These are phyloP conservation scores for Emericellopsis terricola DNA, from an alignment of 495 filamentous ascomycete genomes.

Conservation along the genomic window DNA sequence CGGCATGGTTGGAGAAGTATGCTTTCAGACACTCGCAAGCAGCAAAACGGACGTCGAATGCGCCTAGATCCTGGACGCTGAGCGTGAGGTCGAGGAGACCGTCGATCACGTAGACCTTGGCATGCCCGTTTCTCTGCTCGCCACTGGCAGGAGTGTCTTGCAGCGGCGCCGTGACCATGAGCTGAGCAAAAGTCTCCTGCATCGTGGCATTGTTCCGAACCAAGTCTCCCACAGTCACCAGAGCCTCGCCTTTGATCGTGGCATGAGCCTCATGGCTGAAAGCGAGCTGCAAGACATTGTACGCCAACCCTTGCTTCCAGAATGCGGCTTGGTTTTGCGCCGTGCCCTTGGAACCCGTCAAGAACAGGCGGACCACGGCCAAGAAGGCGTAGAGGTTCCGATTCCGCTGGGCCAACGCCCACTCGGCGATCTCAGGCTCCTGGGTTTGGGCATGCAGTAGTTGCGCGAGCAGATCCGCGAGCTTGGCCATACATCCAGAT, in stretches of 20 bases:
- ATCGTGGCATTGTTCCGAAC: constrained; percentile 64
- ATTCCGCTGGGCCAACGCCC: constrained; percentile 60
- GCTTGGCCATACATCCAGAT: constrained; percentile 60
- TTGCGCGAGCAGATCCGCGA: constrained; percentile 50
- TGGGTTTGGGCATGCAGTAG: constrained; percentile 36
- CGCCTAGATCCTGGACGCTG: constrained; percentile 40
- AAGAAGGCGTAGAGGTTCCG: constrained; percentile 86
- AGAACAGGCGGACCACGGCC: constrained; percentile 69
- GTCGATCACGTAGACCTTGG: constrained; percentile 77
- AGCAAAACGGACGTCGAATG: constrained; percentile 66
- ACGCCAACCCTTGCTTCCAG: constrained; percentile 62
- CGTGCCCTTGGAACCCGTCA: constrained; percentile 68
- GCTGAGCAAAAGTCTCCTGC: constrained; percentile 77
- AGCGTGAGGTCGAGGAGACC: constrained; percentile 77
- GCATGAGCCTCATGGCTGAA: constrained; percentile 62
- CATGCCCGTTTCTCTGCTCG: constrained; percentile 24
- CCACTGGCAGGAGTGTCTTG: constrained; percentile 23
- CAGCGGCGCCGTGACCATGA: constrained; percentile 45
- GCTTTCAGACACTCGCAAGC: constrained; percentile 83
- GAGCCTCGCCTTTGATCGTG: constrained; percentile 66
- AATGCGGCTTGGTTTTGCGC: constrained; percentile 73
- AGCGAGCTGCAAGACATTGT: constrained; percentile 64
- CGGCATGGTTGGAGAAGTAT: constrained; percentile 64
- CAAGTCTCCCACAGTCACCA: constrained; percentile 72
- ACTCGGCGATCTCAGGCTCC: constrained; percentile 46